Base-by-base conservation (phyloP, 129 eudicot species). In the Heracleum sosnowskyi region DNA sequence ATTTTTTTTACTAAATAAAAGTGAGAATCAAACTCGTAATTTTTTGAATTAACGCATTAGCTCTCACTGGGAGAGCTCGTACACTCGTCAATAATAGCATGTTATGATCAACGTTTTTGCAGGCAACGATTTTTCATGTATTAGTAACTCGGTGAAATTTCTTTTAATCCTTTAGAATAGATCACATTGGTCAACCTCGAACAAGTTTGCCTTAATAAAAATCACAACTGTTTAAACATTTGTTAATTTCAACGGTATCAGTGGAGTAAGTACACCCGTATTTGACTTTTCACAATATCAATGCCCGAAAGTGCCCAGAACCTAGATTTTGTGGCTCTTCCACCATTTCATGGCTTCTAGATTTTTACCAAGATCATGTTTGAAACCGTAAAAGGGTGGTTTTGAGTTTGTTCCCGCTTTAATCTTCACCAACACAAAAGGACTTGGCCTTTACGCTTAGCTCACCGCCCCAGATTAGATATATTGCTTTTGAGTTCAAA, bases 221-320 rank as follows among this genome's bases (percentile, higher is more conserved):
- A 2, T 2, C 2, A 44, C 47, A 44, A 44, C 26, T 4, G n/a
- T 20, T 1, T 49, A 1, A 24, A 57, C 13, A 57, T 57, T 24
- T n/a, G 28, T 12, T 22, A 55, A 55, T 55, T 55, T 55, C 64
- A 57, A 57, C 63, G 28, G 28, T 1, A 53, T 12, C 7, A 57
- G 15, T 57, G 15, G 64, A 57, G 68, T 57, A n/a, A 60, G 68
- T 60, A 60, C 16, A 60, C 0, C 68, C 15, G 17, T 26, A 60
- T 60, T 60, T n/a, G 68, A 60, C 68, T 60, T 60, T 60, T n/a
- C 16, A n/a, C 68, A n/a, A 60, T 60, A n/a, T 60, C 31, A n/a
- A 57, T 6, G 11, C 63, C 51, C 51, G 51, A 16, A 13, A 45
- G 13, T 15, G 18, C 51, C 51, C 62, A 51, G 0, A 20, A 20